Base-by-base conservation (phyloP, 768 basidiomycete genomes). In the Lactarius tabidus region DNA sequence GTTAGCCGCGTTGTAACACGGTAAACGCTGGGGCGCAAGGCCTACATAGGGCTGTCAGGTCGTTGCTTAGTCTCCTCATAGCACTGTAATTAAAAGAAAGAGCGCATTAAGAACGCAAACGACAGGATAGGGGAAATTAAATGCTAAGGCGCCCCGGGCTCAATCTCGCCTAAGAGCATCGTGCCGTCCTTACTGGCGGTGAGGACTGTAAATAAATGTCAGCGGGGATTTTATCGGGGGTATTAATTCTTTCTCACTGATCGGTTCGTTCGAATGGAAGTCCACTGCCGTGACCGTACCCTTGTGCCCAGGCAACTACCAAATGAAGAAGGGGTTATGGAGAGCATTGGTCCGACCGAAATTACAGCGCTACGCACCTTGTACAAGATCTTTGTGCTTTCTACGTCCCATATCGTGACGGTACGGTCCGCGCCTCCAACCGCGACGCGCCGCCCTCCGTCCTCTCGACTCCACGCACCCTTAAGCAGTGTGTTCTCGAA, bases 221-320 rank as follows among this genome's bases (percentile, higher is more conserved):
- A 68, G 36, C 31, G 28, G 23, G 38, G 28, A 61, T 53, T 52
- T n/a, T 1, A 52, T 28, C 28, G 57, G 18, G 17, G 8, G 62
- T 66, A 33, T 39, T 8, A 53, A 12, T 33, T 28, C 80, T 36
- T 31, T 80, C 94, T 69, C 75, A 96, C 94, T 85, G 74, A 97
- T 95, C 14, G 95, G 95, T 71, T 97, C 95, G 72, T 88, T 93
- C 10, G 96, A 95, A 74, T 96, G 94, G 80, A 96, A 97, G 71
- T 96, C 97, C 0, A 94, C 93, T n/a, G 89, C 80, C 1, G 93
- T 95, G 17, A 98, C 95, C 0, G 95, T 95, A 14, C 96, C 95
- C 75, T 93, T 97, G 75, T 99, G 96, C 17, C 96, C 96, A 43
- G 96, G 93, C 63, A 98, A 82, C 91, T 92, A 57, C 17, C 28